Evolutionary conservation across 1,284 basidiomycete species (phyloP), one percentile per base, ranked within the genome.

Genomic region (Leccinum fuscescens): DNA sequence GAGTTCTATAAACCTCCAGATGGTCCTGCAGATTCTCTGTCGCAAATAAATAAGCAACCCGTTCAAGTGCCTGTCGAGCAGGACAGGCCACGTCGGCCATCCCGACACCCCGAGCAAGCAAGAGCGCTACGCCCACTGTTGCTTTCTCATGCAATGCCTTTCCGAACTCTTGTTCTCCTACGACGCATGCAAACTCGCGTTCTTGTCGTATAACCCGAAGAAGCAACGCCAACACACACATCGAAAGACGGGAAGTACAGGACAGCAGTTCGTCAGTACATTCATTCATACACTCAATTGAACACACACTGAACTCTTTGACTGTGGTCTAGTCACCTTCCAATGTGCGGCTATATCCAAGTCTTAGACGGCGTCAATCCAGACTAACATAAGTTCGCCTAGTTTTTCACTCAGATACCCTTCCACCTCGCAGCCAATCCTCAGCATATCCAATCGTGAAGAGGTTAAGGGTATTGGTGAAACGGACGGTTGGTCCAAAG

Each of bases 161-260:
- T 93, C 94, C 1, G 96, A 99, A 77, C 80, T 98, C 2, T 77
- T 97, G 1, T 95, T 96, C 61, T 98, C 95, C 15, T 99, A 99
- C 73, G 88, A 93, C 65, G 76, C 87, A 1, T 96, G 94, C 84
- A 99, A 98, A 76, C 74, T 87, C 24, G 88, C 90, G 3, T 95
- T 98, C 76, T 76, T 96, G 62, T 89, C 91, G 0, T 93, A 87
- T 69, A 87, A 85, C 1, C 81, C 86, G 11, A 91, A 88, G 77
- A 91, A 86, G 68, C 72, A 74, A 22, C 82, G 84, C 31, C 69
- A 76, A 6, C 82, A 84, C 57, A 84, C 85, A 0, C 82, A 3
- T 79, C 81, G 20, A 93, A 89, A 66, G 80, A 83, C 69, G 80
- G 88, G 27, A 27, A 31, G 31, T 31, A 31, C 29, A 31, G 31